These are phyloP conservation scores for Aureobasidium pullulans DNA, from an alignment of 2,329 filamentous ascomycete genomes.

Conservation along the genomic window DNA sequence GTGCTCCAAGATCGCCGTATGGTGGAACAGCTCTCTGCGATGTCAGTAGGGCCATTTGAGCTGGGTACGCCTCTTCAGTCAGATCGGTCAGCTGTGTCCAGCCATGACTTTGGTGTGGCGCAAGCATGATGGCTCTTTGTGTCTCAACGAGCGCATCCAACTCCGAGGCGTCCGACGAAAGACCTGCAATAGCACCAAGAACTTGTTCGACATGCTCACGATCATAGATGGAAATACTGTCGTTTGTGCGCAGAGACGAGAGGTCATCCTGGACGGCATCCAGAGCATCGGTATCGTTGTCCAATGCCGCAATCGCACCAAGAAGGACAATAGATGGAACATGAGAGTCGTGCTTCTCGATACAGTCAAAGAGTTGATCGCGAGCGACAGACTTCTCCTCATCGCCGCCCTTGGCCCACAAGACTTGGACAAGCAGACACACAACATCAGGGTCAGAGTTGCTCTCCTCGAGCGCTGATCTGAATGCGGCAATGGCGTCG, in stretches of 20 bases:
- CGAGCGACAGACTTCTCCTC: constrained; percentile 69
- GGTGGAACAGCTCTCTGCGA: constrained; percentile 69
- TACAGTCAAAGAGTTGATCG: constrained; percentile 69
- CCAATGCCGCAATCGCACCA: constrained; percentile 74
- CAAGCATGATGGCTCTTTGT: constrained; percentile 70
- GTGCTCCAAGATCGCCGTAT: constrained; percentile 57
- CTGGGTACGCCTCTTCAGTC: constrained; percentile 48
- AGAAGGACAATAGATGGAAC: constrained; percentile 73
- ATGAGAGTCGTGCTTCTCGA: constrained; percentile 67
- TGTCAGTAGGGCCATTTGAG: constrained; percentile 76
- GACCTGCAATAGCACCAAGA: constrained; percentile 62
- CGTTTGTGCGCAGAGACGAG: constrained; percentile 60
- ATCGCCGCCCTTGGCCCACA: constrained; percentile 81
- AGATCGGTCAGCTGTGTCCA: constrained; percentile 68
- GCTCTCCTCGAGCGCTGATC: constrained; percentile 70
- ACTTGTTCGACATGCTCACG: constrained; percentile 66
- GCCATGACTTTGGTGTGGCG: constrained; percentile 69
- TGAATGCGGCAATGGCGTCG: constrained; percentile 70
- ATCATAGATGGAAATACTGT: constrained; percentile 55
- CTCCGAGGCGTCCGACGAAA: constrained; percentile 35
- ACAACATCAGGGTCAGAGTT: constrained; percentile 71
- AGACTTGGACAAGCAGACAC: constrained; percentile 79
- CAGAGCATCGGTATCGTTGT: constrained; percentile 69
- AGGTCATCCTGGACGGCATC: constrained; percentile 77
- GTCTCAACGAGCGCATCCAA: constrained; percentile 45